Conservation (phyloP, 2,329 filamentous ascomycete genomes). For the Onygenales sp. region DNA sequence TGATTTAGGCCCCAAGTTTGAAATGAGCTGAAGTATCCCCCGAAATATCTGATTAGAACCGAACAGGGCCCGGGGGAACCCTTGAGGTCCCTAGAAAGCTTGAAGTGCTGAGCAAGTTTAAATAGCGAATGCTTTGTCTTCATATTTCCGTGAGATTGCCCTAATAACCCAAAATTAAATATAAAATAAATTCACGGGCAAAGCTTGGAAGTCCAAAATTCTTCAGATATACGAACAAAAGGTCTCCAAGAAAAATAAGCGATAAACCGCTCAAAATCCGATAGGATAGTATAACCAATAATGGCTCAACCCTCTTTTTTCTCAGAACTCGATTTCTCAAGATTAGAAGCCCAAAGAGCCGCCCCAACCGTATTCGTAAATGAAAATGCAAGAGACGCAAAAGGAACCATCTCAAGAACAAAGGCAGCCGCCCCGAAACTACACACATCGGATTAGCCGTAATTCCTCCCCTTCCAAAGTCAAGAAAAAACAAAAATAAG, state of each 20-base stretch:
- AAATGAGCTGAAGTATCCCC: no score
- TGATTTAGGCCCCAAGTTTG: no score
- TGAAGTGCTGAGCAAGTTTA: no score
- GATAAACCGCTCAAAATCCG: not conserved
- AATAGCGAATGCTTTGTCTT: no score
- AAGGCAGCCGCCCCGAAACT: conserved; percentile 67
- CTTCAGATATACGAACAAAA: no score
- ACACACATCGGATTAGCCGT: not conserved
- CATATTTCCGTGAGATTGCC: no score
- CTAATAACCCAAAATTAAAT: no score
- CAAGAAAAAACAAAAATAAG: not conserved
- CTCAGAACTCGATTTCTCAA: conserved; percentile 44
- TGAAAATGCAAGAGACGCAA: conserved; percentile 72
- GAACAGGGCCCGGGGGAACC: no score
- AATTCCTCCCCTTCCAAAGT: not conserved
- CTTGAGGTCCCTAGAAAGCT: no score
- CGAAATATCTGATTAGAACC: no score
- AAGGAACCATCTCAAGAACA: conserved; percentile 72
- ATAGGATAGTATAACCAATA: not conserved
- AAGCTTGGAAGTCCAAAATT: no score
- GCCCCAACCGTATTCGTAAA: conserved; percentile 91
- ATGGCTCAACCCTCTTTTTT: conserved; percentile 20
- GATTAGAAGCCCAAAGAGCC: conserved; percentile 86
- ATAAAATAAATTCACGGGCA: no score
- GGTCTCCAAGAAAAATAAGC: not conserved